Evolutionary conservation across 345 rosid species (phyloP).

Genomic region (Eucalyptus tenuipes): DNA sequence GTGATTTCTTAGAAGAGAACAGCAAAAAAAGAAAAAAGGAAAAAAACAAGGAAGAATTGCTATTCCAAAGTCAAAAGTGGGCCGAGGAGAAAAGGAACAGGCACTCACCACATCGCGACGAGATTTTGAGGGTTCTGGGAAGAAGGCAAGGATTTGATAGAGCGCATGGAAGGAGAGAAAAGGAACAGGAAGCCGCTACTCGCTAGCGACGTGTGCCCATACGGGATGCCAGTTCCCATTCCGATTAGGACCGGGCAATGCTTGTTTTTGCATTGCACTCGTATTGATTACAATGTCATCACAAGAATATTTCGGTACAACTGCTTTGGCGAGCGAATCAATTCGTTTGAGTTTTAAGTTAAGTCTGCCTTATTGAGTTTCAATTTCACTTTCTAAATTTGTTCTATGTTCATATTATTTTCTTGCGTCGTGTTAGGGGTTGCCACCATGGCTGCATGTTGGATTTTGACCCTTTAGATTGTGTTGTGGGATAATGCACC

Average conservation of each 20-base stretch:
- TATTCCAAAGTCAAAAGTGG: neutral
- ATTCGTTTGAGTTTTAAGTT: neutral
- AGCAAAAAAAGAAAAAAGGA: neutral
- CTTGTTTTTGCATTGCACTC: neutral
- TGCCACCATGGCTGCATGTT: neutral
- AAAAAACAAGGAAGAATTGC: neutral
- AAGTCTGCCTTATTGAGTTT: neutral
- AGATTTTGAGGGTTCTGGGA: neutral
- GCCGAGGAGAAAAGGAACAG: neutral
- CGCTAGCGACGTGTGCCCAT: neutral
- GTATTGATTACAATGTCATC: neutral
- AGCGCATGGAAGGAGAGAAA: neutral
- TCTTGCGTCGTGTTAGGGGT: neutral
- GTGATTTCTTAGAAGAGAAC: neutral
- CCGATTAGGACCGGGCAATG: neutral
- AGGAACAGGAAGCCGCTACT: neutral
- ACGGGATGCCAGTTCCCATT: too few species aligned
- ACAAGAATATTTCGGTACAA: neutral
- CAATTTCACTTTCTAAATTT: neutral
- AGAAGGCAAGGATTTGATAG: neutral
- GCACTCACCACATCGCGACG: neutral
- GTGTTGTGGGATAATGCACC: neutral
- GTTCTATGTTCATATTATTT: neutral
- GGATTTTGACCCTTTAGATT: neutral
- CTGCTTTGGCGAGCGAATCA: neutral